phyloP scores from a whole-genome alignment of 768 basidiomycete species.

The Exidia glandulosa region DNA sequence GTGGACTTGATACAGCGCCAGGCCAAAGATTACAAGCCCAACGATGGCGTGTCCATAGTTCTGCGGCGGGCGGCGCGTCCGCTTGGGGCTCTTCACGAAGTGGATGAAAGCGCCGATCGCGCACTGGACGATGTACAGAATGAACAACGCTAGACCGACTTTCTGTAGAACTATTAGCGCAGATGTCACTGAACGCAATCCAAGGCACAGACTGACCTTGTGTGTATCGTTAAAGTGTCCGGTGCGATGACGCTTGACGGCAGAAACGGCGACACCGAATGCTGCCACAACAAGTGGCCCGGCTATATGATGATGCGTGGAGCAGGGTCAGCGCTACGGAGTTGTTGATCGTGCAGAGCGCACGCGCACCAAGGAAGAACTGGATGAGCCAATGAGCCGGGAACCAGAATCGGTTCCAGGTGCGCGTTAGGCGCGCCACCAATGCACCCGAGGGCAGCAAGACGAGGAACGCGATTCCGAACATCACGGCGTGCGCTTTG shows the following conservation, averaged over 20 bases:
- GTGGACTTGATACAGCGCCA: slow-evolving; percentile 40
- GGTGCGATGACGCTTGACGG: slow-evolving; percentile 1
- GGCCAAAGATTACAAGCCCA: slow-evolving; percentile 37
- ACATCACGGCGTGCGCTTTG: slow-evolving; percentile 41
- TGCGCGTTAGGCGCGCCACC: slow-evolving; percentile 43
- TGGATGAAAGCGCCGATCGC: slow-evolving; percentile 41
- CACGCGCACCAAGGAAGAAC: slow-evolving; percentile 22
- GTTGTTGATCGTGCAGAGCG: neutral
- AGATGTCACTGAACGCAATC: neutral
- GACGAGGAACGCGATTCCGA: slow-evolving; percentile 41
- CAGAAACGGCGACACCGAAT: slow-evolving; percentile 31
- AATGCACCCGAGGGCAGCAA: slow-evolving; percentile 49
- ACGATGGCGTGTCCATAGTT: slow-evolving; percentile 49
- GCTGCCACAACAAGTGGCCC: slow-evolving; percentile 45
- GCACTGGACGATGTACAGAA: slow-evolving; percentile 43
- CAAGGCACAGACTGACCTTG: slow-evolving; percentile 14
- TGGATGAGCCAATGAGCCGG: slow-evolving; percentile 40
- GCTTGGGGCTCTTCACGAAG: slow-evolving; percentile 28
- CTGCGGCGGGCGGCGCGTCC: slow-evolving; percentile 31
- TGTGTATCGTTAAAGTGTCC: slow-evolving; percentile 28
- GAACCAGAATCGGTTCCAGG: slow-evolving; percentile 32
- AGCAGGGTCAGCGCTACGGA: neutral
- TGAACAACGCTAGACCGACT: slow-evolving; percentile 40
- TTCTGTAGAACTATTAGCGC: slow-evolving; percentile 23
- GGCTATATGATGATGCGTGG: slow-evolving; percentile 11